Evolutionary conservation across 352 stramenopile species (phyloP).

Genomic region (Pythium apleroticum): DNA sequence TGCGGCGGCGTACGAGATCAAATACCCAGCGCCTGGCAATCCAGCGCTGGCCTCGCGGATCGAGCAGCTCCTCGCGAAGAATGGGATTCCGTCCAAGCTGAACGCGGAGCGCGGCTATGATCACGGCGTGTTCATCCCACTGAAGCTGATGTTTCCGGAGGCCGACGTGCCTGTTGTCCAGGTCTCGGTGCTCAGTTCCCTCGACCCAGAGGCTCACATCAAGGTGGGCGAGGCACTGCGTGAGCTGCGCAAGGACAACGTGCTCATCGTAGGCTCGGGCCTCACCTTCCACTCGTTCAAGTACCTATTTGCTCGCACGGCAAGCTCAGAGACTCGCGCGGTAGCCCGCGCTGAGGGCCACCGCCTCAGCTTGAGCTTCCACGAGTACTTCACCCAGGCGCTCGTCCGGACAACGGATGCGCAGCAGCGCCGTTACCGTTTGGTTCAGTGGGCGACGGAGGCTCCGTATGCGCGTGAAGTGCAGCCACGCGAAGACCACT

Average conservation of each 20-base stretch:
- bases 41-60: constrained; percentile 66
- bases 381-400: constrained; percentile 15
- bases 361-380: constrained; percentile 10
- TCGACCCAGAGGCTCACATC: constrained; percentile 57
- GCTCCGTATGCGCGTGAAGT: constrained; percentile 37
- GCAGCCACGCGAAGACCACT: constrained; percentile 47
- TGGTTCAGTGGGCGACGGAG: constrained; percentile 34
- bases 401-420: constrained; percentile 11
- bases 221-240: constrained; percentile 59
- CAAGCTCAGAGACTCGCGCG: not conserved
- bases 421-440: constrained; percentile 3
- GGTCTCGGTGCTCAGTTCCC: constrained; percentile 66
- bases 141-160: constrained; percentile 88
- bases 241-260: constrained; percentile 64
- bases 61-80: constrained; percentile 50
- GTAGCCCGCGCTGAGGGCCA: not conserved
- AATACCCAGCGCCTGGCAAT: constrained; percentile 73
- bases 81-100: constrained; percentile 50
- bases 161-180: constrained; percentile 87
- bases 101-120: constrained; percentile 76
- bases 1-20: constrained; percentile 75
- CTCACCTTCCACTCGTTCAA: constrained; percentile 26
- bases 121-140: constrained; percentile 90
- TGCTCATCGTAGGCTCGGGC: constrained; percentile 82
- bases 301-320: constrained; percentile 10